Evolutionary conservation across 352 stramenopile species (phyloP).

Genomic region (Phytophthora fragariaefolia): DNA sequence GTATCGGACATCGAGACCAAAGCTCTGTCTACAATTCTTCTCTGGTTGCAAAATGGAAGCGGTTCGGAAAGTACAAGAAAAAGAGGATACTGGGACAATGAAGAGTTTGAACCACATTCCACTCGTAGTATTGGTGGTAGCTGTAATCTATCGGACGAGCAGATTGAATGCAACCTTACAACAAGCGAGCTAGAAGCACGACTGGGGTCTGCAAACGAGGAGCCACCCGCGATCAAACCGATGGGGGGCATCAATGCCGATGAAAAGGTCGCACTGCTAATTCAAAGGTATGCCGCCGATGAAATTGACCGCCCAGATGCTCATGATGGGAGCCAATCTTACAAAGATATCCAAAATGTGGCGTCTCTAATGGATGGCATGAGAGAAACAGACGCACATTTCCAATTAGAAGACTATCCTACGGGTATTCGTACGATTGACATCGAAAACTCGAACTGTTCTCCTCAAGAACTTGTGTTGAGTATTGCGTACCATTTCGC

Average conservation of each 20-base stretch:
- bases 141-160: constrained; percentile 14
- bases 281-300: not conserved
- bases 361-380: not conserved
- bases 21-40: constrained; percentile 17
- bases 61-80: not conserved
- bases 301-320: not conserved
- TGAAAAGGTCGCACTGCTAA: not conserved
- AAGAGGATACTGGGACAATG: constrained; percentile 8
- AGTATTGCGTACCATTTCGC: constrained; percentile 13
- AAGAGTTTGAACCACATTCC: constrained; percentile 16
- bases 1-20: constrained; percentile 12
- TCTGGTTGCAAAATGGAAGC: constrained; percentile 4
- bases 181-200: not conserved
- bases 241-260: not conserved
- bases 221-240: not conserved
- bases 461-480: constrained; percentile 18
- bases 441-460: too few relatives aligned
- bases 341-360: not conserved
- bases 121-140: constrained; percentile 16
- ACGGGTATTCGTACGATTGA: too few relatives aligned
- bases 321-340: not conserved
- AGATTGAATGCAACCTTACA: constrained; percentile 2
- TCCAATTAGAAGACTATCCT: too few relatives aligned
- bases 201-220: not conserved
- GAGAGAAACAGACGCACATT: not conserved